These are phyloP conservation scores for Fusarium sp. DNA, from an alignment of 2,329 filamentous ascomycete genomes.

Conservation along the genomic window DNA sequence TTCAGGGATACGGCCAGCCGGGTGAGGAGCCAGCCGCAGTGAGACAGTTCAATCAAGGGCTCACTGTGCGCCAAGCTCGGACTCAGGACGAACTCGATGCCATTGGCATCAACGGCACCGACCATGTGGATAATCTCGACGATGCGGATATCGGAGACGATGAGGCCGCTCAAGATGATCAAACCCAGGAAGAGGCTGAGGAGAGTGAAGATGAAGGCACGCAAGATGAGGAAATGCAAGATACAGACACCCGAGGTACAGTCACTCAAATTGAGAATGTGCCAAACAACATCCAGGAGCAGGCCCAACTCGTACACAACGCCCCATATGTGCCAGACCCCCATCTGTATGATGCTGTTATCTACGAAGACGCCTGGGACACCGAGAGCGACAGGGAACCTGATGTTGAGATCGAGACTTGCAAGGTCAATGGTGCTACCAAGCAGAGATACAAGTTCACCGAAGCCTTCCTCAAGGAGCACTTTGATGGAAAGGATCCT, in stretches of 20 bases:
- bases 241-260: not conserved
- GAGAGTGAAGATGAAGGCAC: not conserved
- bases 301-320: not conserved
- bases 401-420: slow-evolving; percentile 15
- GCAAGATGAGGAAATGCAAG: not conserved
- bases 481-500: slow-evolving; percentile 48
- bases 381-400: slow-evolving; percentile 5
- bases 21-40: not conserved
- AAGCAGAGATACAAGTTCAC: slow-evolving; percentile 48
- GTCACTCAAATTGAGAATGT: not conserved
- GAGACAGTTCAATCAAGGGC: not conserved
- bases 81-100: slow-evolving; percentile 24
- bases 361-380: not conserved
- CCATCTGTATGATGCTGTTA: not conserved
- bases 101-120: slow-evolving; percentile 12
- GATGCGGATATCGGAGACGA: not conserved
- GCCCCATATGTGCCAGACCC: not conserved
- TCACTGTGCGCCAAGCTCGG: slow-evolving; percentile 5
- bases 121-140: not conserved
- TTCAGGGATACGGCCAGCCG: not conserved
- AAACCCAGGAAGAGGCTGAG: not conserved
- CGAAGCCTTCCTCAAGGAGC: slow-evolving; percentile 41
- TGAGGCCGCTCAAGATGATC: not conserved
- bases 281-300: not conserved
- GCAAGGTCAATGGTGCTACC: slow-evolving; percentile 15